Conservation (phyloP, 2,329 filamentous ascomycete genomes). For the Septoria linicola region DNA sequence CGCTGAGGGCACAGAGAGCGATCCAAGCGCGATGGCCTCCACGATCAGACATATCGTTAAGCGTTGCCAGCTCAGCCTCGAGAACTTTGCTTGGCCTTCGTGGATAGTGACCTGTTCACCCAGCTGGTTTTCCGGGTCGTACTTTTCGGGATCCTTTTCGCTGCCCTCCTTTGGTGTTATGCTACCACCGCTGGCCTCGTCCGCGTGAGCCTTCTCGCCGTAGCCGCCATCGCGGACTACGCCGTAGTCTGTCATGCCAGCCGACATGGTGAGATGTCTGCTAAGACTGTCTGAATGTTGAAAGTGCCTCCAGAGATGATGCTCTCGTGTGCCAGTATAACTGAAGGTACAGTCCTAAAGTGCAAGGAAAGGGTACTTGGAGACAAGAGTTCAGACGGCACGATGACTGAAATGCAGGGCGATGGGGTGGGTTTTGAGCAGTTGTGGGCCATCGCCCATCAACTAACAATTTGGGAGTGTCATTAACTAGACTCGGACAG, state of each 20-base stretch:
- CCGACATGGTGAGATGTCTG: slow-evolving; percentile 15
- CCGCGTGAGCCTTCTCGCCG: slow-evolving; percentile 7
- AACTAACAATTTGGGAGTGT: slow-evolving; percentile 13
- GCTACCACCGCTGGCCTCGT: slow-evolving; percentile 15
- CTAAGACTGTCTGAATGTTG: not conserved
- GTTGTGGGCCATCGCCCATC: slow-evolving; percentile 5
- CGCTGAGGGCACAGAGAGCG: slow-evolving; percentile 57
- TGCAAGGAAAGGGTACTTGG: not conserved
- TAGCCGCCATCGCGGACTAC: slow-evolving; percentile 21
- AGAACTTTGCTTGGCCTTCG: slow-evolving; percentile 39
- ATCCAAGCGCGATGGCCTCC: slow-evolving; percentile 59
- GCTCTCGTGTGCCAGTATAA: not conserved
- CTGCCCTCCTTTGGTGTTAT: slow-evolving; percentile 12
- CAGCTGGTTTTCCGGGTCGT: slow-evolving; percentile 22
- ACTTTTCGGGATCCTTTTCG: slow-evolving; percentile 15
- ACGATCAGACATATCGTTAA: slow-evolving; percentile 53
- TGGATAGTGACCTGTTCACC: slow-evolving; percentile 31
- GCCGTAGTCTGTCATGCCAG: slow-evolving; percentile 20
- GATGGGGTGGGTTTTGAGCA: slow-evolving; percentile 15
- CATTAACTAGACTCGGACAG: slow-evolving; percentile 14
- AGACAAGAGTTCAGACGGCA: slow-evolving; percentile 15
- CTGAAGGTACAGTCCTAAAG: not conserved
- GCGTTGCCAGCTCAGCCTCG: slow-evolving; percentile 50
- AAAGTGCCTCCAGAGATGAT: not conserved
- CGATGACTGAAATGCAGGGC: slow-evolving; percentile 13